Percentiles rank a stretch among this genome's conserved stretches.
phyloP scores from a whole-genome alignment of 768 basidiomycete genomes.

The Kwoniella sp. region DNA sequence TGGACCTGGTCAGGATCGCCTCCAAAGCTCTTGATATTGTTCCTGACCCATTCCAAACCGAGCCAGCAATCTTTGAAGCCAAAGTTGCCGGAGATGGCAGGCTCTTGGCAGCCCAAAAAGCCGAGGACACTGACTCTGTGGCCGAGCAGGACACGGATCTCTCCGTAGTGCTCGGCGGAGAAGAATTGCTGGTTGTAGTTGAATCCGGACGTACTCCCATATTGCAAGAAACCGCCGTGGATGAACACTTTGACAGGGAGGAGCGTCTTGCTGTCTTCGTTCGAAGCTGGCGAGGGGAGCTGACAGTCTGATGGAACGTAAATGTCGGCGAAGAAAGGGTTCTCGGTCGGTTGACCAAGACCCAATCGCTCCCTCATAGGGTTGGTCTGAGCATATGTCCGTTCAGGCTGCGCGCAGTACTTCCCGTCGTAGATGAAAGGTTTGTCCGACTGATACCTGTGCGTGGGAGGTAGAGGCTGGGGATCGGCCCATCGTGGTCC shows the following conservation, averaged over 20 bases:
- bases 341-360: conserved; percentile 69
- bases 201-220: conserved; percentile 71
- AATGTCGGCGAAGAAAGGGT: conserved; percentile 69
- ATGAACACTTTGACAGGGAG: conserved; percentile 74
- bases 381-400: conserved; percentile 60
- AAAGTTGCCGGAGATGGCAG: conserved; percentile 70
- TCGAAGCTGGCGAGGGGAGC: conserved; percentile 16
- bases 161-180: conserved; percentile 63
- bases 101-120: conserved; percentile 70
- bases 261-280: conserved; percentile 33
- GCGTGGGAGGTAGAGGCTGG: conserved; percentile 62
- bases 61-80: conserved; percentile 85
- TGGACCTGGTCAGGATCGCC: conserved; percentile 68
- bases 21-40: conserved; percentile 71
- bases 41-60: conserved; percentile 71
- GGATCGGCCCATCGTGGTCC: conserved; percentile 70
- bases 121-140: conserved; percentile 77
- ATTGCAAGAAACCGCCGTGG: conserved; percentile 79
- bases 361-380: conserved; percentile 68
- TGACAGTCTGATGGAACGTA: conserved; percentile 58
- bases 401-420: conserved; percentile 58
- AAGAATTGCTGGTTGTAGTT: conserved; percentile 69
- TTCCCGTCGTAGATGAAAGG: conserved; percentile 66
- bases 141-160: conserved; percentile 76
- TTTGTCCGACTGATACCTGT: conserved; percentile 63